These are phyloP conservation scores for Pythium myriotylum DNA, from an alignment of 352 stramenopile species.

Conservation along the genomic window DNA sequence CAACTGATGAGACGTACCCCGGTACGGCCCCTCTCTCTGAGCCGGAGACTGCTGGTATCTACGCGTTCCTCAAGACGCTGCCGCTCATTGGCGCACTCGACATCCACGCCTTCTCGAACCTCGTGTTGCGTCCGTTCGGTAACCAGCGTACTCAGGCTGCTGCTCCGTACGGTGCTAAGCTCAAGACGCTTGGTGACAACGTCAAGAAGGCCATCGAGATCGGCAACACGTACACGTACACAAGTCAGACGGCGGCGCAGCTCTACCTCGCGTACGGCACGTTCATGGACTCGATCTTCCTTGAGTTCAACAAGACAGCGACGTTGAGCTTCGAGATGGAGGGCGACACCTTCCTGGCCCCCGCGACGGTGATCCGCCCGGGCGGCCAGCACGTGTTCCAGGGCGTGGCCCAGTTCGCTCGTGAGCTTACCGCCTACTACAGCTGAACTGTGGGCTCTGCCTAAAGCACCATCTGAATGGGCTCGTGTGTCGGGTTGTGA, in stretches of 20 bases:
- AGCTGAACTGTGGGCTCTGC: no score
- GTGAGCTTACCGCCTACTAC: no score
- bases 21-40: slow-evolving; percentile 31
- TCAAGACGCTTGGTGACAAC: slow-evolving; percentile 33
- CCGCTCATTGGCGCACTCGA: slow-evolving; percentile 30
- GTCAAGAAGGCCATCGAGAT: slow-evolving; percentile 30
- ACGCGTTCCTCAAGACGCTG: slow-evolving; percentile 32
- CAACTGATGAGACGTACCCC: slow-evolving; percentile 29
- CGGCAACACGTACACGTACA: slow-evolving; percentile 26
- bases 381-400: slow-evolving; percentile 30
- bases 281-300: slow-evolving; percentile 39
- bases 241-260: slow-evolving; percentile 22
- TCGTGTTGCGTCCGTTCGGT: slow-evolving; percentile 34
- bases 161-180: slow-evolving; percentile 31
- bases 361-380: slow-evolving; percentile 27
- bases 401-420: slow-evolving; percentile 31
- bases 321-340: slow-evolving; percentile 38
- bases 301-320: slow-evolving; percentile 32
- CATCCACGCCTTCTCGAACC: slow-evolving; percentile 32
- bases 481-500: no score
- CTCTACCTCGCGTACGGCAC: slow-evolving; percentile 38
- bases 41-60: slow-evolving; percentile 32
- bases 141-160: slow-evolving; percentile 18
- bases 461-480: no score
- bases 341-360: slow-evolving; percentile 27